Evolutionary conservation across 2,329 filamentous ascomycete genomes (phyloP).

Genomic region (Daldinia sp.): DNA sequence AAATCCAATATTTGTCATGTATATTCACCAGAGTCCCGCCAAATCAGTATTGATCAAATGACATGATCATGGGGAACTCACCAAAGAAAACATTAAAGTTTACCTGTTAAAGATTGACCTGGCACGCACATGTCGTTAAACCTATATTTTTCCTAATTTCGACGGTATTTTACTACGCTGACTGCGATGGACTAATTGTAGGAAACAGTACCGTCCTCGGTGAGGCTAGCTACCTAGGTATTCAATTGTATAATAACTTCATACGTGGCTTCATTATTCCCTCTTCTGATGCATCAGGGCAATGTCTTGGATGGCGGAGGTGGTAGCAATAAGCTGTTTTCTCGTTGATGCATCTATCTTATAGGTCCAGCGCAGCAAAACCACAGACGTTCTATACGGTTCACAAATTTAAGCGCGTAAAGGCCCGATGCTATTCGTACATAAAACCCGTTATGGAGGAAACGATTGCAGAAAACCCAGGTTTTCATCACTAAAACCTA

Average conservation of each 20-base stretch:
- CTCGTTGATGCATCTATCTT: neutral
- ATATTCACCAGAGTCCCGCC: neutral
- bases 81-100: too few species aligned
- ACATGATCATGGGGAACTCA: neutral
- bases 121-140: neutral
- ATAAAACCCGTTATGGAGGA: neutral
- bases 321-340: neutral
- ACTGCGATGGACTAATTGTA: neutral
- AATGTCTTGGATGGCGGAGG: neutral
- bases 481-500: neutral
- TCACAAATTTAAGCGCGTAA: neutral
- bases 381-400: neutral
- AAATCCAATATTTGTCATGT: neutral
- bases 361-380: conserved; percentile 1
- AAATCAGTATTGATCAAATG: neutral
- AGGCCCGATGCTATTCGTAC: neutral
- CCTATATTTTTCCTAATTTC: neutral
- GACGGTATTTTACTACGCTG: neutral
- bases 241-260: neutral
- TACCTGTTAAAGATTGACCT: too few species aligned
- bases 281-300: neutral
- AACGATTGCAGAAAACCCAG: neutral
- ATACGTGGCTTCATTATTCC: neutral
- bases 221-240: neutral
- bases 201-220: neutral